Percentiles rank a stretch among this genome's conserved stretches.
These are phyloP conservation scores for Balakata baccata DNA, from an alignment of 345 rosid species.

Conservation along the genomic window DNA sequence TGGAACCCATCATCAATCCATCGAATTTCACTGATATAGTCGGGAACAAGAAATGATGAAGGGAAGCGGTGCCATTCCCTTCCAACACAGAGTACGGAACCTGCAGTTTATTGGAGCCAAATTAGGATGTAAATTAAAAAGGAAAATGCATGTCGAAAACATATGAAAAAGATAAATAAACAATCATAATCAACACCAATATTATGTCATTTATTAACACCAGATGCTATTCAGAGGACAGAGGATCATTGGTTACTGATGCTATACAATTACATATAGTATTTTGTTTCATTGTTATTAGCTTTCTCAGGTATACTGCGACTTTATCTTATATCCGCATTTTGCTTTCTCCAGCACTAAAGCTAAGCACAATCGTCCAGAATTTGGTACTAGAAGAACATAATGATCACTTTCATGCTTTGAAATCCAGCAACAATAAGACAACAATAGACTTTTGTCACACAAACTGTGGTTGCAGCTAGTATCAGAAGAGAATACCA, in stretches of 20 bases:
- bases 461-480: not conserved
- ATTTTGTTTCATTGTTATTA: not conserved
- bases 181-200: too few relatives aligned
- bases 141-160: not conserved
- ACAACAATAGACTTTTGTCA: not conserved
- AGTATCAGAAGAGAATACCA: not conserved
- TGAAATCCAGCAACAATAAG: not conserved
- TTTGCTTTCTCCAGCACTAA: not conserved
- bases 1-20: slow-evolving; percentile 97
- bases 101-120: slow-evolving; percentile 30
- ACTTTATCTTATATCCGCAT: not conserved
- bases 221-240: not conserved
- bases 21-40: slow-evolving; percentile 57
- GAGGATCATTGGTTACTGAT: not conserved
- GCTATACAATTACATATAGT: not conserved
- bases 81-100: slow-evolving; percentile 89
- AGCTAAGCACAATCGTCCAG: too few relatives aligned
- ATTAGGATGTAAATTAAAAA: not conserved
- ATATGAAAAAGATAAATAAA: not conserved
- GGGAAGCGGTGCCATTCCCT: slow-evolving; percentile 99
- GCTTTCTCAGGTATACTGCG: not conserved
- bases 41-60: slow-evolving; percentile 86
- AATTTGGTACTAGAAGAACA: too few relatives aligned
- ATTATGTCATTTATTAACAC: not conserved
- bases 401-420: too few relatives aligned